Conservation (phyloP, 192 early-diverging fungal species). For the Podila clonocystis region DNA sequence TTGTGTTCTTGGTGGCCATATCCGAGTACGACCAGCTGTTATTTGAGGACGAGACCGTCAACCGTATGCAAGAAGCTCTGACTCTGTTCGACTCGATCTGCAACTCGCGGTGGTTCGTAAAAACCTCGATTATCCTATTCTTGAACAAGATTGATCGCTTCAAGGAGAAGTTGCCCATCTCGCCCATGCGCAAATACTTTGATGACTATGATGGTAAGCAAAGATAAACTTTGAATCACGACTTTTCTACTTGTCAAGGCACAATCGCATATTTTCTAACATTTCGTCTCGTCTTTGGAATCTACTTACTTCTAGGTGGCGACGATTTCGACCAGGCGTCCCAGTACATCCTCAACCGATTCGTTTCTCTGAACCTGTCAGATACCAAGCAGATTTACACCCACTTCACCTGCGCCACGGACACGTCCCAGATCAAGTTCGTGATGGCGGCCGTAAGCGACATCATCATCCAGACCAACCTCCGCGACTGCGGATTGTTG, state of each 20-base stretch:
- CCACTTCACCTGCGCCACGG: constrained; percentile 90
- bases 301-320: constrained; percentile 55
- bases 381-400: constrained; percentile 89
- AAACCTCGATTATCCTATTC: constrained; percentile 98
- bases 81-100: constrained; percentile 98
- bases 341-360: constrained; percentile 83
- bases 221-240: neutral
- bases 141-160: constrained; percentile 99
- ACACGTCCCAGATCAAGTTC: constrained; percentile 88
- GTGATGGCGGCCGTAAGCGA: constrained; percentile 93
- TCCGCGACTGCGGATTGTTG: constrained; percentile 81
- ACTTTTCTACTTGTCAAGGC: neutral
- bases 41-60: constrained; percentile 96
- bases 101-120: constrained; percentile 96
- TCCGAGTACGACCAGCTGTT: constrained; percentile 96
- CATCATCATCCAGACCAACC: constrained; percentile 87
- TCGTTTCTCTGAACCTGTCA: constrained; percentile 81
- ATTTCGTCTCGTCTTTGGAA: neutral
- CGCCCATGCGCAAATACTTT: constrained; percentile 90
- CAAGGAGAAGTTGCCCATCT: constrained; percentile 85
- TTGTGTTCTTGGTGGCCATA: constrained; percentile 96
- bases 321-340: constrained; percentile 79
- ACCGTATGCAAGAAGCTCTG: constrained; percentile 96
- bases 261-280: neutral
- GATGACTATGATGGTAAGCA: constrained; percentile 75